Base-by-base conservation (phyloP, 1,284 basidiomycete genomes). In the Rhodotorula mucilaginosa region DNA sequence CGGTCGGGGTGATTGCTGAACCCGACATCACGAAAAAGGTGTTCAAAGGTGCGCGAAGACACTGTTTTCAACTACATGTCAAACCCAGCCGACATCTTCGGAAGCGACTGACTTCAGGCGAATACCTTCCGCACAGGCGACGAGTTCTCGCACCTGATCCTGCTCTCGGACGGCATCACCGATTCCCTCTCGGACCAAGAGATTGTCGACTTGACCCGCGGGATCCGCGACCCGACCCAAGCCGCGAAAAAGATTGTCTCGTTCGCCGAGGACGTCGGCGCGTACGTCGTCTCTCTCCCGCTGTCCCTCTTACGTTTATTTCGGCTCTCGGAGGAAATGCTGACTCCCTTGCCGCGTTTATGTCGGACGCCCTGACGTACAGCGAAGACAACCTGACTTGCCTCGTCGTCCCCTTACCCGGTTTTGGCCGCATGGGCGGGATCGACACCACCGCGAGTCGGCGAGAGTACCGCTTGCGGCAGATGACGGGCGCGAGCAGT, bases 181-280 rank as follows among this genome's bases (percentile, higher is more conserved):
- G 92, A 91, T 44, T 87, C 92, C 58, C 85, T 97, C 63, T 93
- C 92, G 1, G 94, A 99, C 80, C 91, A 93, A 77, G 96, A 99
- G 82, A 89, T 98, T 60, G 88, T 93, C 31, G 97, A 98, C 81
- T 87, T 98, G 34, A 51, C 49, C 46, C 61, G 58, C 7, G 67
- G 44, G 48, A n/a, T 46, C 34, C 23, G 31, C 16, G 61, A 62
- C 26, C 67, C 67, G 0, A 88, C 88, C 73, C 83, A 84, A 47
- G 96, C 94, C 19, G 94, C 96, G 5, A 85, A 90, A 66, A 85
- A 86, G 29, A 93, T 99, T 63, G 83, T 98, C 23, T 83, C 87
- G 16, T 98, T 94, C 79, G 91, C 93, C 0, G 92, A 98, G 81
- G 91, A 95, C 77, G 83, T 98, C 63, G 94, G 82, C 49, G 79